Conservation (phyloP, 176 grass and related monocot species). For the Aegilops sharonensis region DNA sequence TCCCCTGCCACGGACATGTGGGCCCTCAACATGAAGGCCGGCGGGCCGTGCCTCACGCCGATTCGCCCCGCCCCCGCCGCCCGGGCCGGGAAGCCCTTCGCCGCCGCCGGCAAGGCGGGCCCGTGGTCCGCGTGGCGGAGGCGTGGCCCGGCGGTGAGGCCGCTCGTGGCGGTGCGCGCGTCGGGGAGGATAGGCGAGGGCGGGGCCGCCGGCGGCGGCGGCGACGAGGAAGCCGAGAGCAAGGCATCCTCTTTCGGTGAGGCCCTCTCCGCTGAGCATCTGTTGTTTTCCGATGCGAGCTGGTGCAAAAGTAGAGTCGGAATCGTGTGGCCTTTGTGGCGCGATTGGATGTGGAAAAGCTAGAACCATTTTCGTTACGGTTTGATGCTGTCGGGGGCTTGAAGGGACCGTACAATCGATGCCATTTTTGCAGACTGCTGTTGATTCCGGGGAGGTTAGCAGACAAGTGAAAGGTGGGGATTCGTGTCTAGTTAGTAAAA, state of each 20-base stretch:
- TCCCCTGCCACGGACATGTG: slow-evolving; percentile 42
- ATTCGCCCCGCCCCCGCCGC: slow-evolving; percentile 8
- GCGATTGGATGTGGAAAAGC: not conserved
- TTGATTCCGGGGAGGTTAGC: no score
- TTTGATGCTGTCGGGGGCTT: not conserved
- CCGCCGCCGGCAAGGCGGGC: slow-evolving; percentile 4
- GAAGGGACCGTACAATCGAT: not conserved
- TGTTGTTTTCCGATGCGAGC: not conserved
- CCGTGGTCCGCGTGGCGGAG: slow-evolving; percentile 15
- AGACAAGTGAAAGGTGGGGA: no score
- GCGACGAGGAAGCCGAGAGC: slow-evolving; percentile 35
- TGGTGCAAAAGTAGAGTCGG: not conserved
- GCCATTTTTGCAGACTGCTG: no score
- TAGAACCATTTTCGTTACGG: not conserved
- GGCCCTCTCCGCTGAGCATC: not conserved
- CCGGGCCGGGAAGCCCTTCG: slow-evolving; percentile 5
- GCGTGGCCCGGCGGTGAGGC: slow-evolving; percentile 18
- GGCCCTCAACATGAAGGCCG: slow-evolving; percentile 62
- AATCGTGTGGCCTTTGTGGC: slow-evolving; percentile 6
- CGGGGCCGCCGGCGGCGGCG: not conserved
- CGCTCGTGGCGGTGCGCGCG: slow-evolving; percentile 50
- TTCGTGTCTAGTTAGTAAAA: no score
- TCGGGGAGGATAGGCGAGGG: slow-evolving; percentile 43
- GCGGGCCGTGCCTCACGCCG: slow-evolving; percentile 42
- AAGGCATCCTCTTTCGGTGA: slow-evolving; percentile 54